phyloP scores from a whole-genome alignment of 2,329 filamentous ascomycete species.

The Amylocarpus encephaloides region DNA sequence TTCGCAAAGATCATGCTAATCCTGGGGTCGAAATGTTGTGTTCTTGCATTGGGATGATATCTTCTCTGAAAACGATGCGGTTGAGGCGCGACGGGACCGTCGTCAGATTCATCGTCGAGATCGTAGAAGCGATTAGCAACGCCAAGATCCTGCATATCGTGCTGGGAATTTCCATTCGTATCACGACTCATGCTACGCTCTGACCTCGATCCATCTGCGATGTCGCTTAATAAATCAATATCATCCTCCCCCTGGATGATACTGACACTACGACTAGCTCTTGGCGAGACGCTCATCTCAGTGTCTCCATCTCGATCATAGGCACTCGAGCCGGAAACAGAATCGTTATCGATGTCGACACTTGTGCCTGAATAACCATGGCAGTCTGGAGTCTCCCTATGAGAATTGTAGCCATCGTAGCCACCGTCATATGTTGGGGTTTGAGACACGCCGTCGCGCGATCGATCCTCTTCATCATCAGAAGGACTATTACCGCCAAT shows the following conservation, averaged over 20 bases:
- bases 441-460: conserved; percentile 19
- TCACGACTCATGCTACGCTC: conserved; percentile 9
- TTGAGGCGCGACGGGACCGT: conserved; percentile 23
- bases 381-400: conserved; percentile 1
- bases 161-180: background rate
- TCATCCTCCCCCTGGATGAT: conserved; percentile 3
- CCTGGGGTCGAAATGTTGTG: conserved; percentile 27
- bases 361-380: conserved; percentile 5
- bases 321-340: conserved; percentile 18
- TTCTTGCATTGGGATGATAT: conserved; percentile 9
- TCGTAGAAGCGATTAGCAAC: conserved; percentile 23
- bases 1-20: conserved; percentile 30
- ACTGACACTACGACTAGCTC: conserved; percentile 12
- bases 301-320: conserved; percentile 32
- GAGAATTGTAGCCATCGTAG: conserved; percentile 11
- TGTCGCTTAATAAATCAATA: conserved; percentile 1
- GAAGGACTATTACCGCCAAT: conserved; percentile 21
- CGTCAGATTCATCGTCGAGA: conserved; percentile 24
- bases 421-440: conserved; percentile 14
- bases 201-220: conserved; percentile 6
- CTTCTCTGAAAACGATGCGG: conserved; percentile 19
- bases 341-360: conserved; percentile 22
- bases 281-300: conserved; percentile 30
- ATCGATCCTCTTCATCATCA: conserved; percentile 23
- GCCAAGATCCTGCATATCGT: conserved; percentile 18